phyloP scores from a whole-genome alignment of 1,284 basidiomycete species.

The Leccinum insigne region DNA sequence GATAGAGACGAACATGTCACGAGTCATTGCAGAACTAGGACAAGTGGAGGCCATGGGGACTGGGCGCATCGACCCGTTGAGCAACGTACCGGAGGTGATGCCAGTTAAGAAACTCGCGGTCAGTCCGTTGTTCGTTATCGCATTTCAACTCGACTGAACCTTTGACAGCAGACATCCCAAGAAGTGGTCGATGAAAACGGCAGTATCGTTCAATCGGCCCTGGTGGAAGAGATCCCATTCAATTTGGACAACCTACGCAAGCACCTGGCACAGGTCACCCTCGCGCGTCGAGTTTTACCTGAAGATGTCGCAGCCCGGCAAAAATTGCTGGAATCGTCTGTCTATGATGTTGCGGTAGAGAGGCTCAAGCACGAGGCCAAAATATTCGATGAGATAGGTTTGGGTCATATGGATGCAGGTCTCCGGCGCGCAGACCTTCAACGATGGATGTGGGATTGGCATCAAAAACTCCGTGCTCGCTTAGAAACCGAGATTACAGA shows the following conservation, averaged over 20 bases:
- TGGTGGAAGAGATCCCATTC: constrained; percentile 58
- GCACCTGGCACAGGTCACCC: constrained; percentile 62
- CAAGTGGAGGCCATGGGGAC: constrained; percentile 49
- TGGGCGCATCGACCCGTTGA: constrained; percentile 43
- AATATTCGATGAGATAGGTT: constrained; percentile 56
- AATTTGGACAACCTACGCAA: constrained; percentile 69
- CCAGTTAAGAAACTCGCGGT: constrained; percentile 45
- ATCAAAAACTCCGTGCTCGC: constrained; percentile 57
- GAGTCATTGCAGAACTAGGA: constrained; percentile 57
- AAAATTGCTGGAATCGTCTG: constrained; percentile 80
- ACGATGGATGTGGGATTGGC: constrained; percentile 90
- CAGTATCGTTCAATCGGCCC: constrained; percentile 15
- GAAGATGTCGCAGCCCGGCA: constrained; percentile 76
- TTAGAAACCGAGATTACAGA: constrained; percentile 58
- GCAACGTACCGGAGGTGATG: constrained; percentile 55
- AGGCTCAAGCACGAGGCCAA: constrained; percentile 70
- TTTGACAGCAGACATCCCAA: constrained; percentile 16
- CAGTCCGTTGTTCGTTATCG: constrained; percentile 2
- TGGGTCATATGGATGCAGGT: constrained; percentile 47
- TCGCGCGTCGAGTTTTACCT: constrained; percentile 63
- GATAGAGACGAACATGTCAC: constrained; percentile 50
- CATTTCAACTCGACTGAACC: background rate
- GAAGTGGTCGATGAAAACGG: constrained; percentile 23
- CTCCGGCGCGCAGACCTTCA: constrained; percentile 63
- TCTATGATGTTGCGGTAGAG: constrained; percentile 79